Base-by-base conservation (phyloP, 345 rosid species). In the Raphanus sativus region DNA sequence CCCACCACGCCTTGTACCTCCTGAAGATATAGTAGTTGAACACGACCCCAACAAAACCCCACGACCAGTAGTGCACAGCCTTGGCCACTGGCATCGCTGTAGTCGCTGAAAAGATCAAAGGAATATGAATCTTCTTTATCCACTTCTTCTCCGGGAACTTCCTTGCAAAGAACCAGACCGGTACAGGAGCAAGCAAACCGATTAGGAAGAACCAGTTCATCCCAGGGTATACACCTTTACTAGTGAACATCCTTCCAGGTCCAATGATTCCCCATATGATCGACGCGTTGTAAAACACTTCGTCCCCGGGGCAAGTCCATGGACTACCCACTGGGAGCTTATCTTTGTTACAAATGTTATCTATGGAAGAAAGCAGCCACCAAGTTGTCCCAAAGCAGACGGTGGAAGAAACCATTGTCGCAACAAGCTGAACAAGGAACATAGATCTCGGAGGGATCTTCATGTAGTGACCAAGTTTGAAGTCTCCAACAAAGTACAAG, bases 391-490 rank as follows among this genome's bases (percentile, higher is more conserved):
- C 85, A 17, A 83, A 89, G 87, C 79, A 81, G 69, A 82, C 84
- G 10, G 86, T 71, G 28, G 96, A 88, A 24, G 87, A 84, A 33
- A 89, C 87, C 15, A 88, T 0, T 6, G 96, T 93, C 30, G 95
- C 91, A 52, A 75, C 87, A 0, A 90, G 71, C 90, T 91, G 97
- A 58, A 80, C 89, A 2, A 87, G 16, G 81, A 94, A 91, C 96
- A 94, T 94, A 12, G 94, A 83, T 76, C 77, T 88, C 0, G 94
- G 98, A 25, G 97, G 96, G 72, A 93, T 73, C 82, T 93, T 93
- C 97, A 91, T 91, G 65, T 93, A 91, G 76, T 93, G 97, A 3
- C 97, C 97, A 36, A 91, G 77, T 74, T 93, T 93, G 82, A 94
- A 90, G 77, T 91, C 98, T 2, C 69, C 55, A 0, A 90, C 21